Base-by-base conservation (phyloP, 805 yeast species). In the Komagataella populi region DNA sequence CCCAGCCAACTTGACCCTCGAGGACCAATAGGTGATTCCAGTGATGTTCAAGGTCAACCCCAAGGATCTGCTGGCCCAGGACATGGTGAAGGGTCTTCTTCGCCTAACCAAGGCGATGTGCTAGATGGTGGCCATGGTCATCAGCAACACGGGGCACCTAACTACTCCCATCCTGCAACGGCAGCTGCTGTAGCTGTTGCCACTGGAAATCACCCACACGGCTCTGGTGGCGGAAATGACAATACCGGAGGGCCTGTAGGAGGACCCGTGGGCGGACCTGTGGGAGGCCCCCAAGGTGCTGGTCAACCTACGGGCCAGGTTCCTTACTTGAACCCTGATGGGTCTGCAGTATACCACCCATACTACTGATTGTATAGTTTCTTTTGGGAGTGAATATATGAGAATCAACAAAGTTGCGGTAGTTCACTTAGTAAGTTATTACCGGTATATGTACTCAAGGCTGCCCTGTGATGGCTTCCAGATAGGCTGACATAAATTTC, bases 1-100 rank as follows among this genome's bases (percentile, higher is more conserved):
- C 80, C 81, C 8, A 70, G 39, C 39, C 39, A 30, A 30, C 39
- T 30, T 30, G 39, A 30, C 39, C 39, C 39, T 30, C 39, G 39
- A 30, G 39, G 39, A 14, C 39, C 39, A 30, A 10, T 30, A 14
- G 39, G 39, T 30, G 39, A 30, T 30, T 30, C 39, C 14, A 30
- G 14, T 30, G 39, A 30, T 10, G 39, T 30, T 2, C 39, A 14
- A 10, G 39, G 39, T 8, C 39, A 30, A 8, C 14, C 39, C 14
- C 39, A 30, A 30, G 39, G 39, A 30, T 30, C 39, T 10, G 10
- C 39, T 8, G 39, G 14, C 39, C 39, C 10, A 30, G 39, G 39
- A 4, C 39, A 30, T 30, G 39, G 39, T 14, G 39, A 30, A 30
- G 39, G 39, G 39, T 30, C 39, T 8, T 12, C 39, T 30, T 10